A percentile compares a stretch with the other conserved stretches of the same genome.
Evolutionary conservation across 768 basidiomycete species (phyloP).

Genomic region (Lactarius trivialis): DNA sequence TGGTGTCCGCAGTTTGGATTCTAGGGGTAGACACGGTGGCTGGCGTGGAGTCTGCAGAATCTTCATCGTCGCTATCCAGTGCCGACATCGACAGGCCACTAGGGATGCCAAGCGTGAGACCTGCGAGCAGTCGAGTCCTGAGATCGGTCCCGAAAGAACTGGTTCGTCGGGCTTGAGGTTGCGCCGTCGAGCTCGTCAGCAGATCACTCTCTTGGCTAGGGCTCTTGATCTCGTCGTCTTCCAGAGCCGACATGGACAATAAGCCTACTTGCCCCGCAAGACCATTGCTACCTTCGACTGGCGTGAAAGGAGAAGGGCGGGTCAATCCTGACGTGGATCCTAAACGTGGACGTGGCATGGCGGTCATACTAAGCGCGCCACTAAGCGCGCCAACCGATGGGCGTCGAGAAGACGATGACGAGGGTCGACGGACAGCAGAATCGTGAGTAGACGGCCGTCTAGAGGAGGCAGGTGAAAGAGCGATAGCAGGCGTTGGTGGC

Average conservation of each 20-base stretch:
- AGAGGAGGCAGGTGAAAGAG: constrained; percentile 42
- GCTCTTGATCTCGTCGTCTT: constrained; percentile 23
- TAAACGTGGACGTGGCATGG: constrained; percentile 9
- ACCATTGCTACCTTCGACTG: constrained; percentile 11
- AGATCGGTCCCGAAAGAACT: constrained; percentile 14
- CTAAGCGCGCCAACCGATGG: constrained; percentile 14
- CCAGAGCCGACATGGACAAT: constrained; percentile 28
- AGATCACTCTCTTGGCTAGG: constrained; percentile 24
- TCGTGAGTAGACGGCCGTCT: constrained; percentile 32
- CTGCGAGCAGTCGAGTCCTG: constrained; percentile 11
- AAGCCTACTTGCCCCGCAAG: constrained; percentile 14
- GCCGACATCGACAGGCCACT: constrained; percentile 48
- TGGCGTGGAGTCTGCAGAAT: constrained; percentile 23
- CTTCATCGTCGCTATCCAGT: constrained; percentile 43
- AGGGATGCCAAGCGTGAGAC: constrained; percentile 22
- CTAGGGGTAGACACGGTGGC: neutral
- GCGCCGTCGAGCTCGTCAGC: neutral
- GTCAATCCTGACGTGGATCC: constrained; percentile 14
- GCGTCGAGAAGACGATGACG: constrained; percentile 19
- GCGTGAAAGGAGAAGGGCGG: constrained; percentile 10
- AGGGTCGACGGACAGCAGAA: constrained; percentile 8
- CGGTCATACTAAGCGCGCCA: constrained; percentile 11
- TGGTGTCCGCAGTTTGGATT: neutral
- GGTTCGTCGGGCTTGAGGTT: neutral
- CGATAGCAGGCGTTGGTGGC: constrained; percentile 50